A percentile compares a stretch with the other conserved stretches of the same genome.
Evolutionary conservation across 208 protist species (phyloP).

Genomic region (Vickermania spadyakhi): DNA sequence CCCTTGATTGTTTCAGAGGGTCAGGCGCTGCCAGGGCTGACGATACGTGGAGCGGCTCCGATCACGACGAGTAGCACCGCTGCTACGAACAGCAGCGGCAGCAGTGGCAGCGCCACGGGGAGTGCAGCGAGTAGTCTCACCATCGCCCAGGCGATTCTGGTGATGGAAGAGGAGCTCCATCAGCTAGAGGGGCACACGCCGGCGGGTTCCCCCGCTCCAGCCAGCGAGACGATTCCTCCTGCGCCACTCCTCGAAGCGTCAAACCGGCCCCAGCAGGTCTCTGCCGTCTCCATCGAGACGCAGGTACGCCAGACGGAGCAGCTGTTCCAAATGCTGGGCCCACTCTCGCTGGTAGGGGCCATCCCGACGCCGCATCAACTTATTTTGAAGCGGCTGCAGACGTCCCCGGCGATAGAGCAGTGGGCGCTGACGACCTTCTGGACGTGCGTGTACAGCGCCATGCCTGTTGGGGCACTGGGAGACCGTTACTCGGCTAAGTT

Average conservation of each 20-base stretch:
- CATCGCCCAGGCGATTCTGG: not conserved
- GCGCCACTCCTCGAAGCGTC: not conserved
- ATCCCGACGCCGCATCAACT: constrained; percentile 76
- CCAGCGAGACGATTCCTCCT: not conserved
- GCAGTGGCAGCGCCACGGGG: not conserved
- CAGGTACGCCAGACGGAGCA: not conserved
- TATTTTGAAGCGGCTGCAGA: constrained; percentile 47
- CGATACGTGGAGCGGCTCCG: too few relatives aligned
- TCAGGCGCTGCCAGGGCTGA: not conserved
- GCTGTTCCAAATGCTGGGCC: constrained; percentile 1
- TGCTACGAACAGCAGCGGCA: not conserved
- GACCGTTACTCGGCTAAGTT: constrained; percentile 57
- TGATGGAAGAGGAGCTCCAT: not conserved
- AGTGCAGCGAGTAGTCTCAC: not conserved
- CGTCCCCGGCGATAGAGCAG: constrained; percentile 45
- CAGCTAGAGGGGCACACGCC: not conserved
- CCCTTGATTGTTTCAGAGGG: constrained; percentile 12
- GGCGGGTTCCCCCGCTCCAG: not conserved
- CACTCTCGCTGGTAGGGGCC: constrained; percentile 67
- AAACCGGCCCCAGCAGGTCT: not conserved
- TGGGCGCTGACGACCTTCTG: constrained; percentile 76
- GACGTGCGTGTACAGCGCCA: constrained; percentile 59
- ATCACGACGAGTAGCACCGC: not conserved
- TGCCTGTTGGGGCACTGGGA: constrained; percentile 29
- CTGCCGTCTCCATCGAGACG: not conserved